phyloP scores from a whole-genome alignment of 345 rosid species.

The Gossypium thurberi region DNA sequence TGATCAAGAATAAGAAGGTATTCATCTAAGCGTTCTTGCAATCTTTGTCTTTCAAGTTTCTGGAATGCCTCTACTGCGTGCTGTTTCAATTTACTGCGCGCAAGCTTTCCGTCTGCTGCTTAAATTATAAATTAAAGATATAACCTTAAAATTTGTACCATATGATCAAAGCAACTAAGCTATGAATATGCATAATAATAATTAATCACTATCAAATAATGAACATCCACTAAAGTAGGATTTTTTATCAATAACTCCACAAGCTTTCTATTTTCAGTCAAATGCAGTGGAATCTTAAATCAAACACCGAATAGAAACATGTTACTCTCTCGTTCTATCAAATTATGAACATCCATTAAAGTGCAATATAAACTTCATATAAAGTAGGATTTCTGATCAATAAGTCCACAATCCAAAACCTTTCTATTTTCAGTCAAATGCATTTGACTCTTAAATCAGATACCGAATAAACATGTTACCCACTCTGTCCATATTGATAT shows the following conservation, averaged over 20 bases:
- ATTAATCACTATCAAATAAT: background rate
- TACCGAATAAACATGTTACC: background rate
- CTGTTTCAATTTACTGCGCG: conserved; percentile 28
- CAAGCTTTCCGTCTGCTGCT: conserved; percentile 40
- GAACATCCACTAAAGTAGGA: background rate
- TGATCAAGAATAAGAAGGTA: conserved; percentile 48
- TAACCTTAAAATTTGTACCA: background rate
- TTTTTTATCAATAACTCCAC: background rate
- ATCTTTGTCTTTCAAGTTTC: conserved; percentile 43
- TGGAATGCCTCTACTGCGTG: conserved; percentile 31
- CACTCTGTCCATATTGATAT: background rate
- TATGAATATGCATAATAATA: background rate
- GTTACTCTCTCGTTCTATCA: background rate
- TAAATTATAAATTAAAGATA: conserved; percentile 7
- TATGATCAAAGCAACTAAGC: background rate
- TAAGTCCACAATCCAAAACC: background rate
- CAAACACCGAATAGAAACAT: background rate
- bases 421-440: background rate
- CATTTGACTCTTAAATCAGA: background rate
- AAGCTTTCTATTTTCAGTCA: background rate
- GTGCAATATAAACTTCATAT: background rate
- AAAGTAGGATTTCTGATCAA: background rate
- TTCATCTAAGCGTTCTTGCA: conserved; percentile 43
- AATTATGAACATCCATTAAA: background rate
- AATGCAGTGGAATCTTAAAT: background rate